These are phyloP conservation scores for Suhomyces maxii DNA, from an alignment of 1,139 yeast genomes.

Conservation along the genomic window DNA sequence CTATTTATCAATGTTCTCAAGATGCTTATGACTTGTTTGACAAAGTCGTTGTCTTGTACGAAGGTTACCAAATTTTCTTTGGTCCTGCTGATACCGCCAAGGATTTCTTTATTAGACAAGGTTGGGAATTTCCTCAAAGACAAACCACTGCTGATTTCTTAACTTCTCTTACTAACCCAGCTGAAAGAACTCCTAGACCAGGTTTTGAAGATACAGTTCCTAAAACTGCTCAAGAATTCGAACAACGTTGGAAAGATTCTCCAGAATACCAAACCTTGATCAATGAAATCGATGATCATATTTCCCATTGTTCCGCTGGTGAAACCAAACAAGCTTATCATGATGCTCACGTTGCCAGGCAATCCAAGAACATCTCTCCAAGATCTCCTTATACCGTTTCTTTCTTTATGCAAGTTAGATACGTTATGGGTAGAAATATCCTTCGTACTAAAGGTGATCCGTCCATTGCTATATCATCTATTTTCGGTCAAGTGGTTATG, in stretches of 20 bases:
- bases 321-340: slow-evolving; percentile 31
- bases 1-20: slow-evolving; percentile 31
- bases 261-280: slow-evolving; percentile 42
- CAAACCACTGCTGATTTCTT: slow-evolving; percentile 60
- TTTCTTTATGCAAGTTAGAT: slow-evolving; percentile 62
- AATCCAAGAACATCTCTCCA: slow-evolving; percentile 53
- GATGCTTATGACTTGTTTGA: slow-evolving; percentile 30
- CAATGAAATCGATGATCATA: slow-evolving; percentile 34
- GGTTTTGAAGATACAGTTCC: slow-evolving; percentile 68
- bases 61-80: slow-evolving; percentile 27
- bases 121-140: slow-evolving; percentile 49
- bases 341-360: slow-evolving; percentile 57
- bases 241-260: slow-evolving; percentile 63
- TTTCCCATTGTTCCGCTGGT: slow-evolving; percentile 18
- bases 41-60: slow-evolving; percentile 26
- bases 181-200: slow-evolving; percentile 43
- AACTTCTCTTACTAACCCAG: slow-evolving; percentile 60
- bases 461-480: slow-evolving; percentile 58
- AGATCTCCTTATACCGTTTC: slow-evolving; percentile 67
- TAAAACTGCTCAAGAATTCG: slow-evolving; percentile 67
- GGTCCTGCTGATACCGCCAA: slow-evolving; percentile 24
- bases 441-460: slow-evolving; percentile 67
- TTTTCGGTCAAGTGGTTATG: slow-evolving; percentile 69
- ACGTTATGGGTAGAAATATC: slow-evolving; percentile 60
- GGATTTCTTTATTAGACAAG: slow-evolving; percentile 24